Evolutionary conservation across 768 basidiomycete species (phyloP), one percentile per base, ranked within the genome.

Genomic region (Lentinus brumalis): DNA sequence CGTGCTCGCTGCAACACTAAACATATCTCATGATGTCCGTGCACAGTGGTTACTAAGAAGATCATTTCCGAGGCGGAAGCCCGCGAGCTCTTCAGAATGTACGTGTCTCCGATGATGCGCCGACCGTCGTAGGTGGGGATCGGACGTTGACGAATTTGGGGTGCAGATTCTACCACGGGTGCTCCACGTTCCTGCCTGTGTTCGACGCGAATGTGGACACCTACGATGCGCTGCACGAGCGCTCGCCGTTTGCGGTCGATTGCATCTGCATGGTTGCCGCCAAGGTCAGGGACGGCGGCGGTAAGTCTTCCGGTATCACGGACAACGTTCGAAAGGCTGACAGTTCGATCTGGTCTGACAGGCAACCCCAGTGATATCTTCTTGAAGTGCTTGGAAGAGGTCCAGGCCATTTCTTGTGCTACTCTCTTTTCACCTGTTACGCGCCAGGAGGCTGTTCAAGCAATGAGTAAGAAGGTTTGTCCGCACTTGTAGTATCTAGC

Each of bases 231-330:
- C 78, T 98, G 58, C 92, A 92, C 69, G 85, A 89, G 59, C 87
- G 95, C 50, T 96, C 94, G 53, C 96, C 95, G 0, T 97, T 96
- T 75, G 93, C 93, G 44, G 88, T 98, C 26, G 87, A 96, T 66
- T 86, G 88, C 21, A 96, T 98, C 38, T 94, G 95, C 71, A 92
- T 95, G 88, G 92, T 96, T 40, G 95, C 92, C 3, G 89, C 94
- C 12, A 86, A 89, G 59, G 92, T 95, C 38, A 85, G 92, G 57
- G 95, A 96, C 71, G 94, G 92, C 31, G 94, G 95, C 69, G 90
- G 91, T 91, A 66, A 64, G 84, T 52, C 21, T 26, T 26, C 4
- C 21, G n/a, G 14, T 38, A 5, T 4, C 40, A 39, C 44, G 21
- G 31, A 15, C n/a, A 40, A 56, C 31, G 52, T 53, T 61, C 29